These are phyloP conservation scores for Phialophora verrucosa DNA, from an alignment of 2,329 filamentous ascomycete genomes.

Conservation along the genomic window DNA sequence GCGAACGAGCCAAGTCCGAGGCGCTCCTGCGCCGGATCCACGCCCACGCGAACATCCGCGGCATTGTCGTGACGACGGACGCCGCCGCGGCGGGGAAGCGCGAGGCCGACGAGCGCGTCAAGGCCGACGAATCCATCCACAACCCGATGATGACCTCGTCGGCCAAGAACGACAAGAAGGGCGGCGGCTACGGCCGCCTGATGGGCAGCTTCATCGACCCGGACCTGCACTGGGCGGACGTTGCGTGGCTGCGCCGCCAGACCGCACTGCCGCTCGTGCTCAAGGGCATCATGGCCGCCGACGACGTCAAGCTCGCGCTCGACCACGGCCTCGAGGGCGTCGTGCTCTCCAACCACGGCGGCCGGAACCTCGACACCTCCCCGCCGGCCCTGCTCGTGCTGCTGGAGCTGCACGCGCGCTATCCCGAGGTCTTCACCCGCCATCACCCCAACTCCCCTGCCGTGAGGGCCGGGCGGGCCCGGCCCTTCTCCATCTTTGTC, in stretches of 20 bases:
- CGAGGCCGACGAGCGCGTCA: conserved; percentile 63
- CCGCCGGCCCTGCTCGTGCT: conserved; percentile 59
- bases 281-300: conserved; percentile 64
- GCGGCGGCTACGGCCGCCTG: conserved; percentile 59
- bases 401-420: conserved; percentile 58
- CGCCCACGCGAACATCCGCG: conserved; percentile 37
- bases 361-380: conserved; percentile 61
- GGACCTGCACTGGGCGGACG: conserved; percentile 59
- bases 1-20: conserved; percentile 56
- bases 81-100: conserved; percentile 56
- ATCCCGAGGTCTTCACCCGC: conserved; percentile 57
- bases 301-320: conserved; percentile 61
- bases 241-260: conserved; percentile 58
- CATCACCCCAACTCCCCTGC: conserved; percentile 37
- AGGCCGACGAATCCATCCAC: conserved; percentile 52
- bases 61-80: conserved; percentile 41
- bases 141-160: conserved; percentile 40
- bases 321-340: conserved; percentile 61
- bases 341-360: conserved; percentile 64
- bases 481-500: conserved; percentile 56
- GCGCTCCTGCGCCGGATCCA: conserved; percentile 51
- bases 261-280: conserved; percentile 60
- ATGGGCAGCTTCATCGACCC: conserved; percentile 62
- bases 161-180: conserved; percentile 59
- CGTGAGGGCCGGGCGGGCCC: conserved; percentile 30